Base-by-base conservation (phyloP, 2,329 filamentous ascomycete species). In the Cyanodermella asteris region DNA sequence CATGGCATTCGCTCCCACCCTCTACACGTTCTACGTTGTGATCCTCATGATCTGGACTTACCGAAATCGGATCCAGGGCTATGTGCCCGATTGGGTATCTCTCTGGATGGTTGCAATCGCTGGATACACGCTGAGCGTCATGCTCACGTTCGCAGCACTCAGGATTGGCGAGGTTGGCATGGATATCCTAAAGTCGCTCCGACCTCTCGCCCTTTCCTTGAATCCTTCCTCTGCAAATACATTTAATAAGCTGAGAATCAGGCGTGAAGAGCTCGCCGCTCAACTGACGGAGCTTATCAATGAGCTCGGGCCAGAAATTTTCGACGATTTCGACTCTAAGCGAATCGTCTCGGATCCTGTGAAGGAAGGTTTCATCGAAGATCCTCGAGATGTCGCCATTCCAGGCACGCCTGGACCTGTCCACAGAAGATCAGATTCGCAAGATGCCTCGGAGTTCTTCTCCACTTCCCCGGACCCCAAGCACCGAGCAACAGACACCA, bases 161-260 rank as follows among this genome's bases (percentile, higher is more conserved):
- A 73, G 87, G 7, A 91, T 94, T 36, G 87, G 87, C 23, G 87
- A 97, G 51, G 73, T 91, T n/a, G 87, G 84, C 26, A 93, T 97
- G 81, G 87, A 97, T 43, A 93, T 97, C 28, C 57, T 87, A 53
- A 97, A 94, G 51, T 94, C 84, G 0, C 62, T 97, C 10, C 68
- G 80, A 7, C 87, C 87, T 5, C 64, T 97, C 7, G 57, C 91
- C 22, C 59, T 93, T 17, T 87, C 77, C 35, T 61, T 94, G 40
- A 74, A 75, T 38, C 87, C 87, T 2, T 69, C 70, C 4, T 84
- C 77, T 2, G 73, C 70, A 45, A 91, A 82, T 51, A 78, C 74
- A 29, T 66, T 97, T 24, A 65, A 77, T 33, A 73, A 72, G 38
- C 63, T 97, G 25, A 70, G 80, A 29, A 53, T 64, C 35, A 61